Base-by-base conservation (phyloP, 192 early-diverging fungal genomes). In the Kickxella alabastrina region DNA sequence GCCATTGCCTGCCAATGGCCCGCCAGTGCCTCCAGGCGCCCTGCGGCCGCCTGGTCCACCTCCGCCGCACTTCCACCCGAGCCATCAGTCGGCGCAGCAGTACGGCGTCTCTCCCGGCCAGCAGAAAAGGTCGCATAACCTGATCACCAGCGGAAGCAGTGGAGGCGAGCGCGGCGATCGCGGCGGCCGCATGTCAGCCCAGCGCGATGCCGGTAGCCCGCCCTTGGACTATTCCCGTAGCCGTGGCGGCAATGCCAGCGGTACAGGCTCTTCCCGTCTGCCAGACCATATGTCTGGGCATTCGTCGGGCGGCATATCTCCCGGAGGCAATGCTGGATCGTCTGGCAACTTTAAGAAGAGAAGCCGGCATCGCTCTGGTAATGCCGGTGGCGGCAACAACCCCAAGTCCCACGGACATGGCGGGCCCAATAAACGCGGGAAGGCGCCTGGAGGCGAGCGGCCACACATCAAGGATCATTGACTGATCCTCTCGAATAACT, bases 341-440 rank as follows among this genome's bases (percentile, higher is more conserved):
- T 28, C 29, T 14, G 3, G 46, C 13, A 40, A 47, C 15, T 40
- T 57, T 19, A 70, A 63, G 40, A 62, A 54, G 41, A 59, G 67
- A 8, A 6, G 17, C 50, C 67, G 60, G 12, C 44, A 54, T 27
- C 49, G 55, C n/a, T n/a, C n/a, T n/a, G n/a, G n/a, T n/a, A n/a
- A n/a, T n/a, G n/a, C n/a, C n/a, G n/a, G n/a, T n/a, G n/a, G n/a
- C n/a, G n/a, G n/a, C n/a, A n/a, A n/a, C n/a, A n/a, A n/a, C n/a
- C n/a, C n/a, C n/a, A n/a, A n/a, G n/a, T n/a, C n/a, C n/a, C n/a
- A n/a, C 10, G 59, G 52, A 4, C 29, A 46, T 17, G 42, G 42
- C 42, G 42, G 42, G 15, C 23, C 13, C 23, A 22, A 22, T 7
- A 61, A 63, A 32, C 61, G 60, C 40, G 46, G 46, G 40, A 58